Percentiles rank a stretch among this genome's conserved stretches.
phyloP scores from a whole-genome alignment of 441 rosid genomes.

The Croton laevigatus region DNA sequence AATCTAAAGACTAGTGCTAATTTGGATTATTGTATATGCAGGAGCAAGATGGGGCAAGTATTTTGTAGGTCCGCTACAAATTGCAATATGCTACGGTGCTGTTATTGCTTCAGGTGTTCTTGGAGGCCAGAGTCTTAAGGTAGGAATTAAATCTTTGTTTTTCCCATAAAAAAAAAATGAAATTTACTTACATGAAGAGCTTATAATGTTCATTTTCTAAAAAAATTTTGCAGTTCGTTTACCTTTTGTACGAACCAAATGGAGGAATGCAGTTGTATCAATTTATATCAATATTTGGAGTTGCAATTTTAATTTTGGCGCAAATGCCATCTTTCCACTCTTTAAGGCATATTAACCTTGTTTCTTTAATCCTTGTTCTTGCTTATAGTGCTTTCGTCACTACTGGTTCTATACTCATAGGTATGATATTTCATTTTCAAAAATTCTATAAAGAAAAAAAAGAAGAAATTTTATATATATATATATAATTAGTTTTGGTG shows the following conservation, averaged over 20 bases:
- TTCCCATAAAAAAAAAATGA: too few species aligned
- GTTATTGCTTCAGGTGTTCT: slow-evolving; percentile 39
- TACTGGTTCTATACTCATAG: slow-evolving; percentile 40
- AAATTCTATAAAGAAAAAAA: too few species aligned
- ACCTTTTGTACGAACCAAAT: slow-evolving; percentile 36
- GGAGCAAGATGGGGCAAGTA: slow-evolving; percentile 49
- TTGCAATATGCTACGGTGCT: slow-evolving; percentile 51
- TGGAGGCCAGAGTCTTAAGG: slow-evolving; percentile 63
- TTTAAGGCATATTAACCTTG: slow-evolving; percentile 51
- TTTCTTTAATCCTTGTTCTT: slow-evolving; percentile 43
- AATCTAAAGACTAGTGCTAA: too few species aligned
- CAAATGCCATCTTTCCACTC: slow-evolving; percentile 67
- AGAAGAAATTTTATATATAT: too few species aligned
- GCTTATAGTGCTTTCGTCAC: slow-evolving; percentile 40
- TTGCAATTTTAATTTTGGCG: slow-evolving; percentile 35
- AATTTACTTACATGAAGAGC: not conserved
- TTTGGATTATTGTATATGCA: not conserved
- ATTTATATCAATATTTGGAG: slow-evolving; percentile 44
- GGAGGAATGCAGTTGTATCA: slow-evolving; percentile 51
- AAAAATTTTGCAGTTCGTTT: slow-evolving; percentile 41
- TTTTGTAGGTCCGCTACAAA: slow-evolving; percentile 57
- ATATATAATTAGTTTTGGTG: not conserved
- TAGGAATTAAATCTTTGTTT: slow-evolving; percentile 9
- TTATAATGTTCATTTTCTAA: not conserved
- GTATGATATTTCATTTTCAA: slow-evolving; percentile 7